Percentiles rank a stretch among this genome's conserved stretches.
Conservation (phyloP, 345 rosid genomes). For the Anacardium occidentale region DNA sequence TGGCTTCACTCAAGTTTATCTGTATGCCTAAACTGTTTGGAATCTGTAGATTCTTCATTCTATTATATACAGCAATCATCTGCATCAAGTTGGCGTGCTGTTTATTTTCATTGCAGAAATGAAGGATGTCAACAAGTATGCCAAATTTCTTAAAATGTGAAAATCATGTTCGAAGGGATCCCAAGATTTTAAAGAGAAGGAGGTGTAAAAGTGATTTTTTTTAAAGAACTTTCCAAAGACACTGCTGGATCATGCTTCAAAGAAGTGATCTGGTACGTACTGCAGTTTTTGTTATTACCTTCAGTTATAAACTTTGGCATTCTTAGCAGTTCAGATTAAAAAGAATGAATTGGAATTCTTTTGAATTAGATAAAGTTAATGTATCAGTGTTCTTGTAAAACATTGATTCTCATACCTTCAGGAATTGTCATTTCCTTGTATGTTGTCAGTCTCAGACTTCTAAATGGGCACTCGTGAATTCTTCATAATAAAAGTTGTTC, state of each 20-base stretch:
- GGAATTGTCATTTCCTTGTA: neutral
- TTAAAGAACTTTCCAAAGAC: neutral
- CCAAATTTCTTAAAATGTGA: neutral
- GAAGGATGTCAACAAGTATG: no score
- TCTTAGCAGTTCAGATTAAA: neutral
- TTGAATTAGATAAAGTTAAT: neutral
- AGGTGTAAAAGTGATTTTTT: neutral
- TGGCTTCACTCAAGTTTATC: neutral
- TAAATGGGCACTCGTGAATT: neutral
- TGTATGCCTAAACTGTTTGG: neutral
- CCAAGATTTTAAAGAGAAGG: neutral
- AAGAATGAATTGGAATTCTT: neutral
- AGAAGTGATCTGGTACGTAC: neutral
- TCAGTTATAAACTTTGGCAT: neutral
- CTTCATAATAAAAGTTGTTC: neutral
- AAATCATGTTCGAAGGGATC: neutral
- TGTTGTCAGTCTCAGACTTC: neutral
- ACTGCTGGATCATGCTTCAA: neutral
- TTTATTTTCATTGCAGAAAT: constrained; percentile 7
- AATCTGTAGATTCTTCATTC: neutral
- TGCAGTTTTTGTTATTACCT: neutral
- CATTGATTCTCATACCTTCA: neutral
- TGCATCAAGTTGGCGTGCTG: neutral
- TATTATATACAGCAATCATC: neutral
- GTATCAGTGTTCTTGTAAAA: neutral